Evolutionary conservation across 257 asterid species (phyloP).

Genomic region (Forsythia viridissima): DNA sequence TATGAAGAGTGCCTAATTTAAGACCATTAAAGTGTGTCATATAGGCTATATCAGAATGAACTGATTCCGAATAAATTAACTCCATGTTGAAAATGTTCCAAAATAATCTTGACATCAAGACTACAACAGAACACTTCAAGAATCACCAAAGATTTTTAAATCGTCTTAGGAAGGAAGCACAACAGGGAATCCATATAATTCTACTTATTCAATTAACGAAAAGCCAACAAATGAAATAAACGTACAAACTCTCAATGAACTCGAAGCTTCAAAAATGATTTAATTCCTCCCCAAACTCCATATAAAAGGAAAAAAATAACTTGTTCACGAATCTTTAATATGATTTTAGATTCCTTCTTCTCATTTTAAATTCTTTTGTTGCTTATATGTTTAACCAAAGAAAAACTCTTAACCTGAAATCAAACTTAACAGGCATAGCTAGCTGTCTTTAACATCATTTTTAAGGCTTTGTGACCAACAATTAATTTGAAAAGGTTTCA

Average conservation of each 20-base stretch:
- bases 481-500: too few species aligned
- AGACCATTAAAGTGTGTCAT: neutral
- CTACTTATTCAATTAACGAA: neutral
- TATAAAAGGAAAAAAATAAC: too few species aligned
- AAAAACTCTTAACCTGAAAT: too few species aligned
- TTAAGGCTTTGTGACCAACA: too few species aligned
- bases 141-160: neutral
- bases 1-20: neutral
- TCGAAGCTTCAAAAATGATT: too few species aligned
- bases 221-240: neutral
- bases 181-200: neutral
- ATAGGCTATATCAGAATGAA: neutral
- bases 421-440: too few species aligned
- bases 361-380: too few species aligned
- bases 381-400: too few species aligned
- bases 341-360: too few species aligned
- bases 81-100: neutral
- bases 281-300: too few species aligned
- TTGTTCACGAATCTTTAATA: too few species aligned
- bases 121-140: neutral
- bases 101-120: neutral
- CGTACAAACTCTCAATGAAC: neutral
- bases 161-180: neutral
- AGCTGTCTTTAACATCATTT: too few species aligned
- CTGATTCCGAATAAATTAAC: neutral